Percentiles rank a stretch among this genome's conserved stretches.
phyloP scores from a whole-genome alignment of 2,329 filamentous ascomycete genomes.

The Pseudopithomyces chartarum region DNA sequence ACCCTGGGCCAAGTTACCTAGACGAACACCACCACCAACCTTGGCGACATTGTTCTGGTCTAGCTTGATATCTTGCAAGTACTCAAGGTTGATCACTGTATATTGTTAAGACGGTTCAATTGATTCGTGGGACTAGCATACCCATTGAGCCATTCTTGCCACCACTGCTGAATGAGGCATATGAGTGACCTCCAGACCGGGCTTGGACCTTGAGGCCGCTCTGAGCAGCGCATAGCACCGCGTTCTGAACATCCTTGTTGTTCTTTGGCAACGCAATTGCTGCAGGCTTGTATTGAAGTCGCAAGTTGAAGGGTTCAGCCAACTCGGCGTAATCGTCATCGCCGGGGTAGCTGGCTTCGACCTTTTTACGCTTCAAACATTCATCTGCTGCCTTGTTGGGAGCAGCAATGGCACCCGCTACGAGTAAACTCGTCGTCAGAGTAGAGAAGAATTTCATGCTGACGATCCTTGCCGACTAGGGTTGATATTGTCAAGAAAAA shows the following conservation, averaged over 20 bases:
- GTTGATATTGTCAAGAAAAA: background rate
- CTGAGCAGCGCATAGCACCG: slow-evolving; percentile 62
- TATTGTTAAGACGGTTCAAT: background rate
- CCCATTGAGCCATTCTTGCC: slow-evolving; percentile 55
- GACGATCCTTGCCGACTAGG: background rate
- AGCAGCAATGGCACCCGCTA: slow-evolving; percentile 3
- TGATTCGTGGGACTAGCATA: background rate
- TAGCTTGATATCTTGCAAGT: slow-evolving; percentile 51
- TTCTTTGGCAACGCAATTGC: slow-evolving; percentile 62
- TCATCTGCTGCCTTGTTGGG: background rate
- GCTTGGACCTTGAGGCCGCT: slow-evolving; percentile 62
- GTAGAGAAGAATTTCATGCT: slow-evolving; percentile 7
- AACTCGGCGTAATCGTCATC: slow-evolving; percentile 31
- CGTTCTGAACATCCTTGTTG: slow-evolving; percentile 59
- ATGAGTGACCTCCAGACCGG: slow-evolving; percentile 68
- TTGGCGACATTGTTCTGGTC: slow-evolving; percentile 49
- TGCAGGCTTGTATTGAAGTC: slow-evolving; percentile 51
- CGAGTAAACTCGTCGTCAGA: slow-evolving; percentile 6
- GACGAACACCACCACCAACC: slow-evolving; percentile 56
- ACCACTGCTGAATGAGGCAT: slow-evolving; percentile 57
- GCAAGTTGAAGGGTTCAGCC: slow-evolving; percentile 44
- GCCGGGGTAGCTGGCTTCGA: slow-evolving; percentile 37
- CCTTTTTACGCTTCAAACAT: slow-evolving; percentile 41
- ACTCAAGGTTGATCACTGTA: slow-evolving; percentile 52
- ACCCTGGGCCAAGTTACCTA: slow-evolving; percentile 47